A percentile compares a stretch with the other conserved stretches of the same genome.
Evolutionary conservation across 805 yeast genomes (phyloP).

Genomic region (Starmera pachycereana): DNA sequence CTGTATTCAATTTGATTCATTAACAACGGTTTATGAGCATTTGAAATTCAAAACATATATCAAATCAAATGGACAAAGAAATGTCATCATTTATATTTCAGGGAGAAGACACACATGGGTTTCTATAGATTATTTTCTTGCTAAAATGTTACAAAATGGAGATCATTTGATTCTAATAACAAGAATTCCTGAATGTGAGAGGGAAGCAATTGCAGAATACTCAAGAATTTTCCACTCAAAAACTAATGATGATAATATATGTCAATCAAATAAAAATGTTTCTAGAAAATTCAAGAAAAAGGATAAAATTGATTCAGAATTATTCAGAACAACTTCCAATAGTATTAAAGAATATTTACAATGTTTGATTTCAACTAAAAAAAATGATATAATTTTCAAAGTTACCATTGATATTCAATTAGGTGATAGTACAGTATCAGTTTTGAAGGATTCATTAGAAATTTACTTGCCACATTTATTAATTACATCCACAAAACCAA

Average conservation of each 20-base stretch:
- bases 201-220: slow-evolving; percentile 1
- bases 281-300: slow-evolving; percentile 1
- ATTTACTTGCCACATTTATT: slow-evolving; percentile 53
- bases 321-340: slow-evolving; percentile 31
- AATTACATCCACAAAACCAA: slow-evolving; percentile 44
- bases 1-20: slow-evolving; percentile 8
- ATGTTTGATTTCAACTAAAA: slow-evolving; percentile 22
- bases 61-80: slow-evolving; percentile 25
- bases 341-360: slow-evolving; percentile 44
- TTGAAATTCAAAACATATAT: slow-evolving; percentile 1
- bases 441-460: slow-evolving; percentile 47
- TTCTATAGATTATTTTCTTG: slow-evolving; percentile 60
- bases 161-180: slow-evolving; percentile 59
- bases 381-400: slow-evolving; percentile 28
- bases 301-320: slow-evolving; percentile 2
- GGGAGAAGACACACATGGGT: slow-evolving; percentile 80
- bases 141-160: slow-evolving; percentile 45
- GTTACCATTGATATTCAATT: slow-evolving; percentile 52
- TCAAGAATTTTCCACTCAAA: background rate
- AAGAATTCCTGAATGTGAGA: slow-evolving; percentile 25
- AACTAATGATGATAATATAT: background rate
- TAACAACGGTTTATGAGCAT: slow-evolving; percentile 3
- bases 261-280: background rate
- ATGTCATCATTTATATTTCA: slow-evolving; percentile 51
- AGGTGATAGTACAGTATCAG: slow-evolving; percentile 40